A percentile compares a stretch with the other conserved stretches of the same genome.
Conservation (phyloP, 1,284 basidiomycete genomes). For the Sanghuangporus weigelae region DNA sequence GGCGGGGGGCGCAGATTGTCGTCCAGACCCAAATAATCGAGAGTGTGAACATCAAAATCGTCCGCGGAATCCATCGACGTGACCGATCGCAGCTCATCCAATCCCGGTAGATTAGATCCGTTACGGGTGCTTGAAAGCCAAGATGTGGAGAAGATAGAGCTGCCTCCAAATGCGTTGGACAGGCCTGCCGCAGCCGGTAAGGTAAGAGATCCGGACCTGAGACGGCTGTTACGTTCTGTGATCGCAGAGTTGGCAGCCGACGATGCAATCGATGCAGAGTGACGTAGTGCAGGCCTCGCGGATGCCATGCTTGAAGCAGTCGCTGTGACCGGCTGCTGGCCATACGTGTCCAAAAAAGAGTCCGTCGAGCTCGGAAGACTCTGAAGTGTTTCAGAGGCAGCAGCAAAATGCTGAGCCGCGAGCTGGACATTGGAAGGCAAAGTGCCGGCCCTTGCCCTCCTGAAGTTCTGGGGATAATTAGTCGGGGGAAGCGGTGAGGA, state of each 20-base stretch:
- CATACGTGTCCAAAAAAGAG: slow-evolving; percentile 46
- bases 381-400: slow-evolving; percentile 53
- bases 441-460: slow-evolving; percentile 84
- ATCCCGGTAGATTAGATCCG: slow-evolving; percentile 51
- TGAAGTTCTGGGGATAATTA: slow-evolving; percentile 73
- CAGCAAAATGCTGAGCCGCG: slow-evolving; percentile 76
- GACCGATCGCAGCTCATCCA: slow-evolving; percentile 76
- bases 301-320: slow-evolving; percentile 38
- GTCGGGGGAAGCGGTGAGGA: slow-evolving; percentile 53
- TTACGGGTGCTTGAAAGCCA: slow-evolving; percentile 69
- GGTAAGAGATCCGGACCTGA: slow-evolving; percentile 86
- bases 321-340: slow-evolving; percentile 33
- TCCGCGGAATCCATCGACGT: slow-evolving; percentile 78
- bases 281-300: slow-evolving; percentile 69
- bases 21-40: slow-evolving; percentile 93
- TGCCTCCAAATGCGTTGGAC: slow-evolving; percentile 77
- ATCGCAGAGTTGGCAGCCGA: slow-evolving; percentile 54
- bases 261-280: slow-evolving; percentile 64
- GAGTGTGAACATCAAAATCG: slow-evolving; percentile 87
- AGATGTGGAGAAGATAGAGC: slow-evolving; percentile 81
- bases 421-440: slow-evolving; percentile 84
- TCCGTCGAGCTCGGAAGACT: slow-evolving; percentile 56
- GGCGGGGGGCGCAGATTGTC: slow-evolving; percentile 57
- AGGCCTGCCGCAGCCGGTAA: slow-evolving; percentile 65
- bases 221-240: slow-evolving; percentile 68